phyloP scores from a whole-genome alignment of 768 basidiomycete species.

The Tulasnella sp. region DNA sequence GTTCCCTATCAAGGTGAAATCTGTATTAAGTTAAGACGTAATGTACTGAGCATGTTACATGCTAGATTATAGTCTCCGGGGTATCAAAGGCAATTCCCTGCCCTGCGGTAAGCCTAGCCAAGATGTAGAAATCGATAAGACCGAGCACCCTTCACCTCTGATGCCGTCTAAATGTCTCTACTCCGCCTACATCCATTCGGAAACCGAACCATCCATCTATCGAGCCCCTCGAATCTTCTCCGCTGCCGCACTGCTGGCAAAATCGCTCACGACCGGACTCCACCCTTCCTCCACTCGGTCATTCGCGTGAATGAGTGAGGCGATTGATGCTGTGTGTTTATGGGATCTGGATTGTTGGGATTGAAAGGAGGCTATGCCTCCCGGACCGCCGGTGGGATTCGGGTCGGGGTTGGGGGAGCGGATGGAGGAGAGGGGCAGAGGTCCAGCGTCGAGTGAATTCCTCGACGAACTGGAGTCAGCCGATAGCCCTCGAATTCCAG shows the following conservation, averaged over 20 bases:
- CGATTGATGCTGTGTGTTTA: slow-evolving; percentile 74
- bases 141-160: background rate
- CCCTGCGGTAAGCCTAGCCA: background rate
- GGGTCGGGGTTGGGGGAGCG: slow-evolving; percentile 12
- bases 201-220: background rate
- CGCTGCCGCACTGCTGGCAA: background rate
- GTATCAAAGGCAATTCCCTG: background rate
- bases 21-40: background rate
- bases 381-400: slow-evolving; percentile 21
- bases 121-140: background rate
- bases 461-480: slow-evolving; percentile 19
- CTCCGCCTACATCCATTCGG: background rate
- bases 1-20: too few species aligned
- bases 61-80: background rate
- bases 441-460: slow-evolving; percentile 32
- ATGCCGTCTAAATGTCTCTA: background rate
- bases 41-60: background rate
- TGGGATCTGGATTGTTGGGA: slow-evolving; percentile 34
- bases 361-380: slow-evolving; percentile 18
- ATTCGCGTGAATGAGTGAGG: slow-evolving; percentile 65
- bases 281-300: slow-evolving; percentile 74
- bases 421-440: slow-evolving; percentile 12
- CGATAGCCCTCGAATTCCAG: slow-evolving; percentile 6
- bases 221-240: background rate
- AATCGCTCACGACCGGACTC: slow-evolving; percentile 47